Evolutionary conservation across 257 asterid species (phyloP), one percentile per base, ranked within the genome.

Genomic region (Capsicum rhomboideum): DNA sequence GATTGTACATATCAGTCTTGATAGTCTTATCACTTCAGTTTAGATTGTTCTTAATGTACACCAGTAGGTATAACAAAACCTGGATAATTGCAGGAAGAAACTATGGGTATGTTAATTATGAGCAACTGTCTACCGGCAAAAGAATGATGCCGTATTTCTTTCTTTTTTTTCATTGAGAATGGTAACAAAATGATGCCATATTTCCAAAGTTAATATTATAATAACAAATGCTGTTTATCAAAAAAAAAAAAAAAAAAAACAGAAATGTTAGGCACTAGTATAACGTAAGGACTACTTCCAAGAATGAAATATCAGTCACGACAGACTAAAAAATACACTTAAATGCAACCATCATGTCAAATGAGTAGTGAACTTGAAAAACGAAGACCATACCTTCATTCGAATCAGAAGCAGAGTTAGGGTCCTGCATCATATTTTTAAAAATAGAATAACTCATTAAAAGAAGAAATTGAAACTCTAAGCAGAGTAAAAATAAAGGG

Each of bases 341-440:
- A 40, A 79, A 16, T 40, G 55, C 18, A 10, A 74, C 80, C 81
- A 6, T 44, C 28, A 28, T 9, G 12, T 79, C 42, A 28, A 46
- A 40, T 26, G 31, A 69, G 84, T 64, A 66, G 53, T 75, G 69
- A 50, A 66, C 49, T 58, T 28, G 44, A 80, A 52, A 37, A 20
- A 31, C 44, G 31, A 86, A 77, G 85, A 72, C 29, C 89, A n/a
- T 93, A 95, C 97, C 98, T 52, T 89, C 95, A 85, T 88, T 90
- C 8, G 91, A 67, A 82, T 50, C 84, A 82, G 94, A 87, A 79
- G 90, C 89, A 86, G 95, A 90, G 88, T 85, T 94, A 67, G 92
- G 87, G 8, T 86, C 91, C 94, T 93, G 94, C 88, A 86, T 63
- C 66, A 86, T 74, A 86, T 49, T 49, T 13, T 23, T 50, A 50